Evolutionary conservation across 2,329 filamentous ascomycete genomes (phyloP).

Genomic region (Blumeriella jaapii): DNA sequence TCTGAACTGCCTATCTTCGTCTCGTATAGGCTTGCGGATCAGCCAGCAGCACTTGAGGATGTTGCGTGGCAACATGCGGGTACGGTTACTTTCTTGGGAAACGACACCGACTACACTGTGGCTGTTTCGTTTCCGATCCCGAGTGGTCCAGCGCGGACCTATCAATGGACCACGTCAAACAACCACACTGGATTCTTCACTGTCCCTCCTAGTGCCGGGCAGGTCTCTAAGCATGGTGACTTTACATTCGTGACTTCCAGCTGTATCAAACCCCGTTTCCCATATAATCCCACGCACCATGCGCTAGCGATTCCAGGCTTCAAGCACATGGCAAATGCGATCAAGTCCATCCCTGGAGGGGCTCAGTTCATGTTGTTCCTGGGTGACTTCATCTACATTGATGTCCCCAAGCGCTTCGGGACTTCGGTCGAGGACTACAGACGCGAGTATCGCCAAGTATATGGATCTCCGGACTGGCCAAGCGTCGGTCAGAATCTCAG

Average conservation of each 20-base stretch:
- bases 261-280: constrained; percentile 84
- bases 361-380: constrained; percentile 75
- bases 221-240: constrained; percentile 50
- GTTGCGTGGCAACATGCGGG: constrained; percentile 57
- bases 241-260: constrained; percentile 90
- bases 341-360: constrained; percentile 49
- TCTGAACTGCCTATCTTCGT: constrained; percentile 64
- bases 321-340: constrained; percentile 58
- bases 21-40: constrained; percentile 47
- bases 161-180: constrained; percentile 79
- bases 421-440: constrained; percentile 65
- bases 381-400: constrained; percentile 82
- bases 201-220: constrained; percentile 61
- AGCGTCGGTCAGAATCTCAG: constrained; percentile 67
- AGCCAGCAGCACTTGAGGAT: constrained; percentile 40
- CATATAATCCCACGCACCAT: constrained; percentile 77
- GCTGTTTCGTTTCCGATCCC: constrained; percentile 52
- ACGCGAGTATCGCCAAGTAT: constrained; percentile 89
- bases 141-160: constrained; percentile 59
- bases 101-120: constrained; percentile 74
- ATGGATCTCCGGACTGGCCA: constrained; percentile 86
- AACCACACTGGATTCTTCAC: constrained; percentile 76
- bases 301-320: constrained; percentile 74
- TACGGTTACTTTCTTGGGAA: constrained; percentile 51
- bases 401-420: constrained; percentile 75